Conservation (phyloP, 495 filamentous ascomycete species). For the Penicillium fimorum region DNA sequence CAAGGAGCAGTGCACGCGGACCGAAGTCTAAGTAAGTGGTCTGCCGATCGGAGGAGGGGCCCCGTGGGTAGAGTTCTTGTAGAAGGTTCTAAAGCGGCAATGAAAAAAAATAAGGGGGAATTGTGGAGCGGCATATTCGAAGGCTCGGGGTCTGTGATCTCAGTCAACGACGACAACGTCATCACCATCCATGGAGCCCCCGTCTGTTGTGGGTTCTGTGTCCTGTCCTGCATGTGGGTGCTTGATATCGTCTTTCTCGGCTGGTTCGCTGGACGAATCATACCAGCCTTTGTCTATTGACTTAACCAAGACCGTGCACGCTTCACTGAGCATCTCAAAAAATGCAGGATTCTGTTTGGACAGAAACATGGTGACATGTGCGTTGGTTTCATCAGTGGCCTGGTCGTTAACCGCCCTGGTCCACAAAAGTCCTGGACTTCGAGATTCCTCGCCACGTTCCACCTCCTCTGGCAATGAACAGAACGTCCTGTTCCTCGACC, state of each 20-base stretch:
- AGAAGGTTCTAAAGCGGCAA: slow-evolving; percentile 1
- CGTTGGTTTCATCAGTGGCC: slow-evolving; percentile 72
- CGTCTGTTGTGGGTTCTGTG: slow-evolving; percentile 17
- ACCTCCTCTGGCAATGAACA: slow-evolving; percentile 68
- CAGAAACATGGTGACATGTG: slow-evolving; percentile 88
- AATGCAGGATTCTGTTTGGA: slow-evolving; percentile 79
- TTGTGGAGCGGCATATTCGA: not conserved
- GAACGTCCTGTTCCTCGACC: slow-evolving; percentile 69
- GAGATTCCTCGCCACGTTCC: slow-evolving; percentile 33
- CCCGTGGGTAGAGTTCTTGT: not conserved
- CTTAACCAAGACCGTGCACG: slow-evolving; percentile 59
- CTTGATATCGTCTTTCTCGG: slow-evolving; percentile 18
- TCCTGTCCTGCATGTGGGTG: slow-evolving; percentile 6
- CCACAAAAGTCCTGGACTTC: slow-evolving; percentile 51
- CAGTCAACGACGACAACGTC: slow-evolving; percentile 43
- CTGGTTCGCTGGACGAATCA: slow-evolving; percentile 28
- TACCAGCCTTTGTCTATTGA: slow-evolving; percentile 49
- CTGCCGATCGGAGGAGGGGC: slow-evolving; percentile 15
- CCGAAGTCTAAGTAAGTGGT: slow-evolving; percentile 3
- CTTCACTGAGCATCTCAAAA: slow-evolving; percentile 60
- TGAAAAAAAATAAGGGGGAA: not conserved
- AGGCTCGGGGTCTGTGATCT: slow-evolving; percentile 4
- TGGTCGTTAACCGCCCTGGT: slow-evolving; percentile 70
- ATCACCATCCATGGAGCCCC: slow-evolving; percentile 36
- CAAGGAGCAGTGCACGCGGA: not conserved